Percentiles rank a stretch among this genome's conserved stretches.
Evolutionary conservation across 768 basidiomycete genomes (phyloP).

Genomic region (Calocybe gangraenosa): DNA sequence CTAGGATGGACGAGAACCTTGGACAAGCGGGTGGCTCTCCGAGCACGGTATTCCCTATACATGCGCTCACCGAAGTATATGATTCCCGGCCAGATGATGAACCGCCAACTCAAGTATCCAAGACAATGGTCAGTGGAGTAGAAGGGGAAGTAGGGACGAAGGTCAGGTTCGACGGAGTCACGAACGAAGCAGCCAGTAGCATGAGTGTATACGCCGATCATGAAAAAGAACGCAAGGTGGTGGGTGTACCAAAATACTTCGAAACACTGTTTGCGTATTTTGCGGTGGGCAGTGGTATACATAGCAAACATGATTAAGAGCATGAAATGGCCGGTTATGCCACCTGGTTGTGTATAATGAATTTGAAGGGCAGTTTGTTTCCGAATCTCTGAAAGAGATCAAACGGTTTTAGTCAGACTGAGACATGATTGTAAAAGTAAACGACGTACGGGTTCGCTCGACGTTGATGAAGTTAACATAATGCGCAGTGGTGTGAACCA

Average conservation of each 20-base stretch:
- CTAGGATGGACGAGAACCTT: constrained; percentile 89
- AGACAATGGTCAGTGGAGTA: constrained; percentile 85
- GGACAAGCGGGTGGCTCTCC: constrained; percentile 72
- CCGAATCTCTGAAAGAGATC: constrained; percentile 61
- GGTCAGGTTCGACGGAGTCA: constrained; percentile 72
- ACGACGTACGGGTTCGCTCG: constrained; percentile 71
- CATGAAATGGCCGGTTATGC: constrained; percentile 96
- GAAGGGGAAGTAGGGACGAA: constrained; percentile 73
- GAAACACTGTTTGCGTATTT: constrained; percentile 85
- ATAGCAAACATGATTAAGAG: constrained; percentile 90
- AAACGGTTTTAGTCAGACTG: no score
- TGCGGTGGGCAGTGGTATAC: constrained; percentile 88
- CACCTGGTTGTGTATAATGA: constrained; percentile 85
- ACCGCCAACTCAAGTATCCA: constrained; percentile 89
- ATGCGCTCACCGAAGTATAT: constrained; percentile 87
- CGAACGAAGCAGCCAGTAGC: constrained; percentile 96
- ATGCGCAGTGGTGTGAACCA: constrained; percentile 92
- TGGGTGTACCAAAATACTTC: constrained; percentile 98
- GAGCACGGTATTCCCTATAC: constrained; percentile 77
- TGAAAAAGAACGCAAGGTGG: constrained; percentile 92
- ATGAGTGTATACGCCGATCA: constrained; percentile 86
- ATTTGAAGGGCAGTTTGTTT: constrained; percentile 73
- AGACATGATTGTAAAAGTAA: constrained; percentile 1
- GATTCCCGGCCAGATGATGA: constrained; percentile 88
- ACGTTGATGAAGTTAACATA: constrained; percentile 94